Evolutionary conservation across 345 rosid species (phyloP).

Genomic region (Salix arbutifolia): DNA sequence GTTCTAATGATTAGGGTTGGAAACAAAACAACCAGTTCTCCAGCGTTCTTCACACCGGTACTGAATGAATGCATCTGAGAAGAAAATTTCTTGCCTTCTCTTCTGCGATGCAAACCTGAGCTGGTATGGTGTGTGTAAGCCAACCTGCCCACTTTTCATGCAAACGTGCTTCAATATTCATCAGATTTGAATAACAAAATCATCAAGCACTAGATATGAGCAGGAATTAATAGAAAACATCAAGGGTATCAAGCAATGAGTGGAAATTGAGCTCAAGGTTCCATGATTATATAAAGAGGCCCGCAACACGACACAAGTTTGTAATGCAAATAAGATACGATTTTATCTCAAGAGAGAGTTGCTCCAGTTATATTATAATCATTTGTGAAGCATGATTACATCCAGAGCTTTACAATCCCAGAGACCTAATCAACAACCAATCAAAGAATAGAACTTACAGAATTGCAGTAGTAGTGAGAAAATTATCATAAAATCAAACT

Average conservation of each 20-base stretch:
- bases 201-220: background rate
- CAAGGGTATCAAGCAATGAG: background rate
- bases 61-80: background rate
- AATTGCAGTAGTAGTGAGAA: background rate
- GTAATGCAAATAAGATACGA: background rate
- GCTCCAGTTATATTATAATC: slow-evolving; percentile 2
- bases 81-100: background rate
- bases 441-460: background rate
- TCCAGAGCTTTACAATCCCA: slow-evolving; percentile 15
- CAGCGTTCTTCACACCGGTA: background rate
- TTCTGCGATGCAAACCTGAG: background rate
- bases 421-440: background rate
- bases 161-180: too few species aligned
- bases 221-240: background rate
- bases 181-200: too few species aligned
- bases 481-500: background rate
- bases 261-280: background rate
- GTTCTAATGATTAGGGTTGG: background rate
- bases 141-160: too few species aligned
- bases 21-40: background rate
- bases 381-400: slow-evolving; percentile 16
- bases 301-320: background rate
- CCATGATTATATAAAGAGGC: background rate
- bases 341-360: background rate
- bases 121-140: background rate